A percentile compares a stretch with the other conserved stretches of the same genome.
Conservation (phyloP, 805 yeast species). For the Blastobotrys chiropterorum region DNA sequence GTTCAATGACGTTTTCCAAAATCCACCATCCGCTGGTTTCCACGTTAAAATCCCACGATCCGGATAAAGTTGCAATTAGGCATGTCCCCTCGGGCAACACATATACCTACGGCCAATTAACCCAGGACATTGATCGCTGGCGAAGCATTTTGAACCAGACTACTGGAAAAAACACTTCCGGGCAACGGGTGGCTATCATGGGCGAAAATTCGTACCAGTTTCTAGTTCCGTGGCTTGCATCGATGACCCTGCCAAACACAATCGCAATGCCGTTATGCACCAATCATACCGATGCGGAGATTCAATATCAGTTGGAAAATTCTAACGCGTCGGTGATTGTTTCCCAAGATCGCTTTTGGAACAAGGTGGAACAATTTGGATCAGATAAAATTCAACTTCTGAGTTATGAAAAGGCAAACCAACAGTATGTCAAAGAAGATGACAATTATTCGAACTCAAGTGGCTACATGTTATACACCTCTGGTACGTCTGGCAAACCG, state of each 20-base stretch:
- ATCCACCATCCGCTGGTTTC: conserved; percentile 23
- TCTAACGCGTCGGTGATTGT: conserved; percentile 25
- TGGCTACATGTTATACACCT: conserved; percentile 31
- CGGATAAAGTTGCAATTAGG: conserved; percentile 26
- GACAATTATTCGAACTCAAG: conserved; percentile 8
- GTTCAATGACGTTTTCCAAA: not conserved
- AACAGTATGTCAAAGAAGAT: not conserved
- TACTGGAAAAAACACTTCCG: conserved; percentile 3
- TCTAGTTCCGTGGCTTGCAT: conserved; percentile 24
- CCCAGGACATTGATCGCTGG: conserved; percentile 25
- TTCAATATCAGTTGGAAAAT: conserved; percentile 27
- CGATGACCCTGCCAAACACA: conserved; percentile 26
- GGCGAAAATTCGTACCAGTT: conserved; percentile 32
- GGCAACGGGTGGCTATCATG: conserved; percentile 29
- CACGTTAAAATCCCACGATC: conserved; percentile 19
- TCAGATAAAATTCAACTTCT: conserved; percentile 12
- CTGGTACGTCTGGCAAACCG: conserved; percentile 33
- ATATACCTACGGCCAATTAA: conserved; percentile 27
- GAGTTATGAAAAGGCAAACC: conserved; percentile 15
- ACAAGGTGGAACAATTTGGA: conserved; percentile 20
- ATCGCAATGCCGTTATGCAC: conserved; percentile 31
- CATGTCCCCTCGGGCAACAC: conserved; percentile 27
- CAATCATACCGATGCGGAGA: conserved; percentile 28
- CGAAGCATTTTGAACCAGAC: conserved; percentile 14
- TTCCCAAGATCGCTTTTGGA: conserved; percentile 25